Conservation (phyloP, 2,329 filamentous ascomycete species). For the Cryphonectria naterciae region DNA sequence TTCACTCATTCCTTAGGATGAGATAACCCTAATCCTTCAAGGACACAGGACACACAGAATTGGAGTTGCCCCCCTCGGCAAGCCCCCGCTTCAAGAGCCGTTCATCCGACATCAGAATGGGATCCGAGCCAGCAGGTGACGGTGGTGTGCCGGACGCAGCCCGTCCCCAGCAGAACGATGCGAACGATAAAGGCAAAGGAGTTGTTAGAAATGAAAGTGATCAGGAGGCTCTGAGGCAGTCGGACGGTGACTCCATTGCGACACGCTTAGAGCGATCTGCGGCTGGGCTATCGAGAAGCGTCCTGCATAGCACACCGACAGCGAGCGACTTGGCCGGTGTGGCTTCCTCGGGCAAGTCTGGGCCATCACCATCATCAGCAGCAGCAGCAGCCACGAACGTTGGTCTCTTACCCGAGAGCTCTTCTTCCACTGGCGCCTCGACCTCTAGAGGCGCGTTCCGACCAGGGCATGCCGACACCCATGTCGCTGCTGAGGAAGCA, state of each 20-base stretch:
- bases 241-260: conserved; percentile 26
- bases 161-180: conserved; percentile 13
- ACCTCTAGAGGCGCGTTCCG: conserved; percentile 34
- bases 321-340: conserved; percentile 17
- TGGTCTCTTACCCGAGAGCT: conserved; percentile 31
- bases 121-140: conserved; percentile 4
- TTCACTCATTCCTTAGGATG: background rate
- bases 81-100: background rate
- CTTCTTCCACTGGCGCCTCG: conserved; percentile 29
- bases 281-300: conserved; percentile 32
- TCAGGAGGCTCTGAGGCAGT: conserved; percentile 1
- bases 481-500: conserved; percentile 39
- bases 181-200: conserved; percentile 24
- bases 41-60: background rate
- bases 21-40: background rate
- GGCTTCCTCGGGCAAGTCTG: conserved; percentile 23
- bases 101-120: conserved; percentile 11
- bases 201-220: conserved; percentile 13
- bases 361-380: conserved; percentile 17
- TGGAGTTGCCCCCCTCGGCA: background rate
- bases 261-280: conserved; percentile 34
- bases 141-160: background rate
- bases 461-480: conserved; percentile 35
- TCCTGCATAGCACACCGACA: conserved; percentile 31
- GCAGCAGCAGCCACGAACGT: conserved; percentile 6